phyloP scores from a whole-genome alignment of 2,329 filamentous ascomycete genomes.

The Fusarium longipes region DNA sequence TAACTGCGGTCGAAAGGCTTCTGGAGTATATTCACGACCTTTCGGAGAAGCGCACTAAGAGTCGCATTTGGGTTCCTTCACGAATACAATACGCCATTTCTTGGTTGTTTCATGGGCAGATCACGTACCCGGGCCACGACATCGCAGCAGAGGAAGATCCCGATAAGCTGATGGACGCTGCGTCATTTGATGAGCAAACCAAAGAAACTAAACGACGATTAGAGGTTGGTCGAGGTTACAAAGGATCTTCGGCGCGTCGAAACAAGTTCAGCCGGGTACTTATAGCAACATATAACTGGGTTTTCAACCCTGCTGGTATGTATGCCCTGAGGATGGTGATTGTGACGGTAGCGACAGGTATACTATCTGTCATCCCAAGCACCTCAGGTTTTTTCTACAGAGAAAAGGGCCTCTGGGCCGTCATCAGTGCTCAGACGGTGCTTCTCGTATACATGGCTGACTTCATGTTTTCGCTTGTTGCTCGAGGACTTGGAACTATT shows the following conservation, averaged over 20 bases:
- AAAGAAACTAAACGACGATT: conserved; percentile 53
- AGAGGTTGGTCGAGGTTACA: conserved; percentile 49
- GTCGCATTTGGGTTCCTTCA: conserved; percentile 57
- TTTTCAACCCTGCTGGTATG: conserved; percentile 57
- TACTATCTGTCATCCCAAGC: conserved; percentile 56
- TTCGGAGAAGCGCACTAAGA: conserved; percentile 49
- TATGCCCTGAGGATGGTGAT: conserved; percentile 61
- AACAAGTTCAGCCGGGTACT: conserved; percentile 40
- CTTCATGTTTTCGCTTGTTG: conserved; percentile 59
- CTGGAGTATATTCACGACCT: conserved; percentile 53
- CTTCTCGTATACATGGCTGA: conserved; percentile 63
- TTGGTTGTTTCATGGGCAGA: conserved; percentile 51
- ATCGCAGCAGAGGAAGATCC: conserved; percentile 33
- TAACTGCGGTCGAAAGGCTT: conserved; percentile 48
- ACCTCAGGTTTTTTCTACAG: conserved; percentile 63
- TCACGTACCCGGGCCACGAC: conserved; percentile 34
- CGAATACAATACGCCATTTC: conserved; percentile 53
- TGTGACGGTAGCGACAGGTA: conserved; percentile 57
- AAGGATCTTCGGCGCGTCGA: conserved; percentile 22
- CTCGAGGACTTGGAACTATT: conserved; percentile 57
- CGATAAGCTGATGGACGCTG: conserved; percentile 39
- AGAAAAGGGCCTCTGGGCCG: conserved; percentile 63
- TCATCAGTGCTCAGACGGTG: conserved; percentile 63
- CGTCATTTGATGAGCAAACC: conserved; percentile 47
- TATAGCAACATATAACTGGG: conserved; percentile 53